Evolutionary conservation across 139 green algal genomes (phyloP), one percentile per base, ranked within the genome.

Genomic region (Picochlorum sp.): DNA sequence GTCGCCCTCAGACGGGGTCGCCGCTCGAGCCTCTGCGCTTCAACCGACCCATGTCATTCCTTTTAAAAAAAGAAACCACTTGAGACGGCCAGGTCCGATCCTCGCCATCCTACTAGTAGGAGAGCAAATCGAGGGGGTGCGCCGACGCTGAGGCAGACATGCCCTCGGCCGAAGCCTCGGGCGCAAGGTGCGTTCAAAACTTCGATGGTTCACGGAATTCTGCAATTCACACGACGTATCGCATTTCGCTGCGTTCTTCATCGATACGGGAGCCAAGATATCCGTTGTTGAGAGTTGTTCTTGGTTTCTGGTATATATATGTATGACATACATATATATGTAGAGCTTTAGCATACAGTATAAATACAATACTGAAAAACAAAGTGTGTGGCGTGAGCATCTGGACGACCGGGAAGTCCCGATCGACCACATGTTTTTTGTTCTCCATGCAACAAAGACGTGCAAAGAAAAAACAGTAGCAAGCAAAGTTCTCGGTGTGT

Each of bases 241-340:
- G 85, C 85, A 94, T 89, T 92, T 92, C 85, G 85, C 86, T 90
- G 85, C 86, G 86, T 90, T 90, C 86, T 94, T 94, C 86, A 92
- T 94, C 85, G 83, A 84, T 90, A 78, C 81, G 74, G 81, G 84
- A 91, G 84, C 84, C 72, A 88, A 58, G 51, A 58, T 58, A 58
- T 58, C 51, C 51, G 51, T 90, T 89, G 83, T 89, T 89, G 81
- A 90, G 82, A 89, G 85, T 91, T 91, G 79, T 88, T 68, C 79
- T 69, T 69, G 57, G 64, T 81, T 74, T n/a, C n/a, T n/a, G n/a
- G n/a, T 52, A 1, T 15, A 28, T 24, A 24, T 24, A 24, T 24
- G 23, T 24, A 24, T 24, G 1, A 24, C 1, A 24, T 24, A 2
- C 1, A 24, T 1, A 24, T 24, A 2, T 2, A 24, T 24, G n/a